These are phyloP conservation scores for Trichopus zeylanicus DNA, from an alignment of 116 monocot species.

Conservation along the genomic window DNA sequence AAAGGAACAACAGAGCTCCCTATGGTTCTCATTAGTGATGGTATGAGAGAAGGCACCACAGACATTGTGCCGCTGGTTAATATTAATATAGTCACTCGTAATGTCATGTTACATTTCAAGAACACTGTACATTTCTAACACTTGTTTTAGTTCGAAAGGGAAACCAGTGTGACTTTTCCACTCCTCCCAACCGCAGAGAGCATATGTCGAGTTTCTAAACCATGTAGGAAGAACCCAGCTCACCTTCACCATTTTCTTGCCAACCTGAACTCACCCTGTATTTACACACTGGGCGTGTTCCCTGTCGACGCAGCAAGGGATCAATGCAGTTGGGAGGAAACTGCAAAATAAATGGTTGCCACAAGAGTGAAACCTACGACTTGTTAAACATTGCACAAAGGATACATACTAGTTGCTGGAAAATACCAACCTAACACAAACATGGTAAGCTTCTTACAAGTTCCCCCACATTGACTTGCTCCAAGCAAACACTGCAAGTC, in stretches of 20 bases:
- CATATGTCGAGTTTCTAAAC: conserved; percentile 9
- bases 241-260: conserved; percentile 24
- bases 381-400: no score
- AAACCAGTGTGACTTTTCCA: not conserved
- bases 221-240: conserved; percentile 46
- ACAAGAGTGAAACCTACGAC: no score
- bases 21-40: no score
- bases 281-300: conserved; percentile 91
- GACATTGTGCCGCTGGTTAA: no score
- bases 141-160: not conserved
- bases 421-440: conserved; percentile 69
- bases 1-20: no score
- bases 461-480: conserved; percentile 81
- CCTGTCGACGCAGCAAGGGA: conserved; percentile 95
- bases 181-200: not conserved
- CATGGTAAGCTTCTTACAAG: conserved; percentile 87
- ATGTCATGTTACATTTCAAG: no score
- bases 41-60: no score
- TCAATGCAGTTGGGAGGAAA: conserved; percentile 87
- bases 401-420: no score
- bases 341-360: conserved; percentile 40
- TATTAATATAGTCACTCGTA: no score
- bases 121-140: no score
- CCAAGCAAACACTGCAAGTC: conserved; percentile 92
- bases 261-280: conserved; percentile 47